phyloP scores from a whole-genome alignment of 306 rosid genomes.

The Pyrus communis region DNA sequence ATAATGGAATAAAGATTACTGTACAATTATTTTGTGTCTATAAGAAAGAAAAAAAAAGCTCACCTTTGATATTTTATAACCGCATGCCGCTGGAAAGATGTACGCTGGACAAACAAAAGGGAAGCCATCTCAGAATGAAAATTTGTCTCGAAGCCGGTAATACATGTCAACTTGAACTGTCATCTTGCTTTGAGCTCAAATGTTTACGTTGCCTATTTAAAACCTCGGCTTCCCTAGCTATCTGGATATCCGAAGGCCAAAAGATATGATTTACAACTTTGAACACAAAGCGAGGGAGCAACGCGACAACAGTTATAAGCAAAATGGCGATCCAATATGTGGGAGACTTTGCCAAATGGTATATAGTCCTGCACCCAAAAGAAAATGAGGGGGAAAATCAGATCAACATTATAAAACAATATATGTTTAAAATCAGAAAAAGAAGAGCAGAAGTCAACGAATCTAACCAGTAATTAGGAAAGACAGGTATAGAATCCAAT shows the following conservation, averaged over 20 bases:
- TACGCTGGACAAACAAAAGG: slow-evolving; percentile 36
- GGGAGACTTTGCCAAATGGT: slow-evolving; percentile 58
- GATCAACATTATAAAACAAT: slow-evolving; percentile 5
- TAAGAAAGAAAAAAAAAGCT: not conserved
- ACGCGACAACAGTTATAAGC: slow-evolving; percentile 60
- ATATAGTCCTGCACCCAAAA: slow-evolving; percentile 64
- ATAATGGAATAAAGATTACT: not conserved
- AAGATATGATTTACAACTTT: slow-evolving; percentile 61
- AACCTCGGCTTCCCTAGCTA: slow-evolving; percentile 72
- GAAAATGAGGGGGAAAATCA: slow-evolving; percentile 13
- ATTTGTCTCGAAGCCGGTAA: slow-evolving; percentile 18
- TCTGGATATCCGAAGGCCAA: slow-evolving; percentile 93
- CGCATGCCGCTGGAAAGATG: slow-evolving; percentile 33
- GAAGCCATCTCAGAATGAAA: slow-evolving; percentile 34
- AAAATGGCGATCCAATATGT: slow-evolving; percentile 77
- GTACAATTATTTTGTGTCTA: not conserved
- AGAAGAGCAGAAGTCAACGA: not conserved
- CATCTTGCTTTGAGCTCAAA: slow-evolving; percentile 36
- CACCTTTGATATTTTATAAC: slow-evolving; percentile 37
- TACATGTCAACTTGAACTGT: slow-evolving; percentile 41
- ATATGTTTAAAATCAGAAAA: slow-evolving; percentile 11
- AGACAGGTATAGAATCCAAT: slow-evolving; percentile 75
- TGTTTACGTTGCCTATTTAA: slow-evolving; percentile 25
- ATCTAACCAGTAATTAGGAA: slow-evolving; percentile 90
- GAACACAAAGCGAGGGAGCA: slow-evolving; percentile 80